Conservation (phyloP, 2,329 filamentous ascomycete genomes). For the Xylariomycetidae sp. region DNA sequence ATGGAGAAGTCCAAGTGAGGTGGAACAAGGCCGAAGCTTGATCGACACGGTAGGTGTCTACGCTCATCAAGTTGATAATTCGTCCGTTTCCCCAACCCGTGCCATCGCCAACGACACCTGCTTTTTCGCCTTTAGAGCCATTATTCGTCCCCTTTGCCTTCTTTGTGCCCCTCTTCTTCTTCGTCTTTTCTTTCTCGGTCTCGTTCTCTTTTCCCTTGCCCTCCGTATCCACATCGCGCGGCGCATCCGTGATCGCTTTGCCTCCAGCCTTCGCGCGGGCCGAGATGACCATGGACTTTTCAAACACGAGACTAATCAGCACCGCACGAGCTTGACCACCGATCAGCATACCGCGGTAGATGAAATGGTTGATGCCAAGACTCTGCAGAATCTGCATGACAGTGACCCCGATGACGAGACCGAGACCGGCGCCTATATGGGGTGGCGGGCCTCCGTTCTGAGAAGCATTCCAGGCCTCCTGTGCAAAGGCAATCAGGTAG, state of each 20-base stretch:
- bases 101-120: slow-evolving; percentile 61
- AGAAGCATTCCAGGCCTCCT: slow-evolving; percentile 68
- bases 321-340: slow-evolving; percentile 79
- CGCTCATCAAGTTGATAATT: slow-evolving; percentile 90
- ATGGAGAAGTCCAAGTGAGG: slow-evolving; percentile 81
- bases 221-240: slow-evolving; percentile 40
- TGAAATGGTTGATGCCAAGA: slow-evolving; percentile 80
- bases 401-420: slow-evolving; percentile 78
- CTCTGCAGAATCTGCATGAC: slow-evolving; percentile 81
- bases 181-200: slow-evolving; percentile 40
- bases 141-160: slow-evolving; percentile 21
- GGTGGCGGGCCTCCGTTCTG: slow-evolving; percentile 50
- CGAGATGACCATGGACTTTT: slow-evolving; percentile 87
- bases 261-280: slow-evolving; percentile 84
- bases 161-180: slow-evolving; percentile 32
- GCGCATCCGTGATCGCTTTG: slow-evolving; percentile 29
- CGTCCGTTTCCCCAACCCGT: slow-evolving; percentile 89
- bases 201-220: slow-evolving; percentile 41
- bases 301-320: slow-evolving; percentile 82
- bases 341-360: slow-evolving; percentile 88
- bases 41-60: slow-evolving; percentile 90
- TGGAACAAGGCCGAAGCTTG: slow-evolving; percentile 87
- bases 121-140: slow-evolving; percentile 36
- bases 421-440: slow-evolving; percentile 69
- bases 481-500: slow-evolving; percentile 81